Conservation (phyloP, 2,329 filamentous ascomycete species). For the Stenocarpella maydis region DNA sequence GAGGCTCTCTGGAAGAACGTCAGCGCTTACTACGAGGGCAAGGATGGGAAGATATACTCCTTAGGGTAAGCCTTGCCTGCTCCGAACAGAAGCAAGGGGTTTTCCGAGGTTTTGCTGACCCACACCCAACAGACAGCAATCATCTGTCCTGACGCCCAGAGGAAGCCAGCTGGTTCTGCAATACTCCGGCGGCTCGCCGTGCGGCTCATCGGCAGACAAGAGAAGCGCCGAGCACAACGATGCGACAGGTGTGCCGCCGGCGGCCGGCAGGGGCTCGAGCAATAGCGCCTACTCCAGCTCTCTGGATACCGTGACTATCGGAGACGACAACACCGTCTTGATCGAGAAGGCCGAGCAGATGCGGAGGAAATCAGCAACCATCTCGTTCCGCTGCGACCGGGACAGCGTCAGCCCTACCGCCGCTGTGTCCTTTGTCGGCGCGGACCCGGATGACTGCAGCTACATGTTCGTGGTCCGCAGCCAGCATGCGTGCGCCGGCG, state of each 20-base stretch:
- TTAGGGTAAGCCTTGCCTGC: slow-evolving; percentile 66
- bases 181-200: slow-evolving; percentile 80
- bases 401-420: slow-evolving; percentile 76
- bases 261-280: slow-evolving; percentile 2
- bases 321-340: slow-evolving; percentile 44
- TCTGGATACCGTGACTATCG: slow-evolving; percentile 37
- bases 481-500: slow-evolving; percentile 76
- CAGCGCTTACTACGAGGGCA: slow-evolving; percentile 77
- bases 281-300: slow-evolving; percentile 31
- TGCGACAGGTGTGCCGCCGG: slow-evolving; percentile 40
- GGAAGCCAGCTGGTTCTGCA: slow-evolving; percentile 80
- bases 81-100: neutral
- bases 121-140: slow-evolving; percentile 57
- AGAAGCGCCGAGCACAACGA: slow-evolving; percentile 44
- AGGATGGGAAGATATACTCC: slow-evolving; percentile 71
- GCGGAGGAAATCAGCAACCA: slow-evolving; percentile 81
- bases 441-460: slow-evolving; percentile 86
- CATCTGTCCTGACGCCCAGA: slow-evolving; percentile 62
- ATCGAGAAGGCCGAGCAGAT: slow-evolving; percentile 28
- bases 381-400: slow-evolving; percentile 92
- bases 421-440: slow-evolving; percentile 82
- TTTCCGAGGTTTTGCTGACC: slow-evolving; percentile 27
- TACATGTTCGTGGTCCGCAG: slow-evolving; percentile 97
- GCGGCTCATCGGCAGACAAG: slow-evolving; percentile 59
- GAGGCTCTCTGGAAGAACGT: slow-evolving; percentile 73